Evolutionary conservation across 495 filamentous ascomycete genomes (phyloP), one percentile per base, ranked within the genome.

Genomic region (Hamigera avellanea): DNA sequence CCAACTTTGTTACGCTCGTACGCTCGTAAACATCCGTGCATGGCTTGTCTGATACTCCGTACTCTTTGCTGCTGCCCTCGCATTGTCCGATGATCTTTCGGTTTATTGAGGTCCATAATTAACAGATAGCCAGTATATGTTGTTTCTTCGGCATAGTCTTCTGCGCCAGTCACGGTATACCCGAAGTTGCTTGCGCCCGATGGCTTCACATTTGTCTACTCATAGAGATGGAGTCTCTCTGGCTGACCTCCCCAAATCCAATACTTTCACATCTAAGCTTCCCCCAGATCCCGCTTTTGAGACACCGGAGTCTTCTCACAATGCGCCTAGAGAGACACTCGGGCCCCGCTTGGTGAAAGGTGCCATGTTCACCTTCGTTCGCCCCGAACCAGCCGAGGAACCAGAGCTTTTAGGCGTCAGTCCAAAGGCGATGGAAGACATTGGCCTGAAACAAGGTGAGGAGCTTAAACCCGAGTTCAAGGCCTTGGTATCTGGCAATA

Each of bases 331-430:
- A 43, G 64, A 78, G 26, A 59, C 77, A 12, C 75, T 96, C 27
- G 77, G 78, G 1, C 88, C 91, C 5, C 80, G 87, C 15, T 68
- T 83, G 54, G 91, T 98, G 32, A 84, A 83, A 48, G 73, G 73
- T 13, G 93, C 93, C 7, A 52, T 93, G 21, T 96, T 84, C 59
- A 95, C 86, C 19, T 96, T 77, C 66, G 86, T 98, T 28, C 76
- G 85, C 6, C 91, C 91, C 0, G 81, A 87, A 49, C 52, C 53
- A 14, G 64, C 69, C 17, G 67, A 81, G 35, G 70, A 77, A 7
- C 72, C 85, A 0, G 83, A 95, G 49, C 63, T 98, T 12, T 70
- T 96, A 6, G 78, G 78, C 2, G 76, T 89, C 2, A 93, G 85
- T 39, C 64, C 73, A 1, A 69, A 72, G 13, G 91, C 86, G 0